A percentile compares a stretch with the other conserved stretches of the same genome.
Evolutionary conservation across 257 asterid genomes (phyloP).

Genomic region (Solanum neorickii): DNA sequence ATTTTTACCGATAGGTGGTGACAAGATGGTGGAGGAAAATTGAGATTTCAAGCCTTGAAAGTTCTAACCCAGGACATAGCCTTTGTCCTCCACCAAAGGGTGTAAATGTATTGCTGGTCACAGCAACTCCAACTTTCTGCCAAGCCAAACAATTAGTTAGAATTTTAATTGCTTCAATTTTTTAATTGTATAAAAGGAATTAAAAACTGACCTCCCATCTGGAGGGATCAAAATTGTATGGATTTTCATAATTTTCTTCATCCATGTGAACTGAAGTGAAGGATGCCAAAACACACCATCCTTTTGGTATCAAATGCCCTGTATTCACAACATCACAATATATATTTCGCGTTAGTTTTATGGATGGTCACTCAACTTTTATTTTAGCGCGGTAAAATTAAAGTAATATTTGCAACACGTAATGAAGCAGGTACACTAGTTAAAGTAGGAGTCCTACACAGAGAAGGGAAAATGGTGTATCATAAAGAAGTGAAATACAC

Average conservation of each 20-base stretch:
- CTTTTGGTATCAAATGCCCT: slow-evolving; percentile 92
- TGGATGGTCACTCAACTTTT: not conserved
- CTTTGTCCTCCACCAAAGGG: slow-evolving; percentile 99
- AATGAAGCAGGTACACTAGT: not conserved
- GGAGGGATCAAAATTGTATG: slow-evolving; percentile 79
- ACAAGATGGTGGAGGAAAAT: slow-evolving; percentile 83
- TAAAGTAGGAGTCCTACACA: not conserved
- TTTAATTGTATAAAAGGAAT: not conserved
- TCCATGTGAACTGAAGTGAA: slow-evolving; percentile 89
- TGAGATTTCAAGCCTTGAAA: slow-evolving; percentile 80
- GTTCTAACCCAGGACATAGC: slow-evolving; percentile 89
- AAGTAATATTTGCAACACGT: not conserved
- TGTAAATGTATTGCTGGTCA: slow-evolving; percentile 51
- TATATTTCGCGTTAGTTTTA: not conserved
- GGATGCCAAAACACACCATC: slow-evolving; percentile 82
- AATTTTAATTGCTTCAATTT: not conserved
- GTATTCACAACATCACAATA: not conserved
- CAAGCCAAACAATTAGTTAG: not conserved
- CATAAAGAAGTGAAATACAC: not conserved
- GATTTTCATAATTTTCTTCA: slow-evolving; percentile 56
- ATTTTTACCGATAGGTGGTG: slow-evolving; percentile 59
- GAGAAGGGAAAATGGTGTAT: not conserved
- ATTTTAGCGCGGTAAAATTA: not conserved
- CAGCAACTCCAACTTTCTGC: slow-evolving; percentile 39
- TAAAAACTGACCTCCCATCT: slow-evolving; percentile 70